Conservation (phyloP, 2,329 filamentous ascomycete genomes). For the Talaromyces albobiverticillius region DNA sequence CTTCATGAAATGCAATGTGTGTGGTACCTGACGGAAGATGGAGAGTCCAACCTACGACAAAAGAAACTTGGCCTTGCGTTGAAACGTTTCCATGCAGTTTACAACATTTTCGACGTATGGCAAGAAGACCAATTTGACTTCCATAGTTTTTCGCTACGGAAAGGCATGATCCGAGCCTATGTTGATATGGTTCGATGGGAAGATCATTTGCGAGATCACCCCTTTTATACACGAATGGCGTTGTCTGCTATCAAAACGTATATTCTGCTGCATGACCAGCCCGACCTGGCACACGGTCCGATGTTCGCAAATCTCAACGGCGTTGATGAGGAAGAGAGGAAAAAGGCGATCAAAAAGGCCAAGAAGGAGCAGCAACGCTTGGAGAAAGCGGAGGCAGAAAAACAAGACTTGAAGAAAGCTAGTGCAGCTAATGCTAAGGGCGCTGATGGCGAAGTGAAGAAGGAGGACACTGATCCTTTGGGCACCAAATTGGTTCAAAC, state of each 20-base stretch:
- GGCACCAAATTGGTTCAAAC: constrained; percentile 79
- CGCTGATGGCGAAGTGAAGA: constrained; percentile 62
- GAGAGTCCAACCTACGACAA: constrained; percentile 79
- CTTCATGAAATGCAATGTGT: constrained; percentile 97
- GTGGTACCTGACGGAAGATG: constrained; percentile 95
- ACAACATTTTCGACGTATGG: constrained; percentile 95
- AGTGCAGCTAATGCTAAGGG: constrained; percentile 54
- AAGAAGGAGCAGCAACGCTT: constrained; percentile 73
- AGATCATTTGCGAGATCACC: constrained; percentile 84
- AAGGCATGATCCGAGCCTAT: constrained; percentile 92
- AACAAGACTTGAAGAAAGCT: constrained; percentile 76
- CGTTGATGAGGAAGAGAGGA: constrained; percentile 62
- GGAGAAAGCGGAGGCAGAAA: constrained; percentile 76
- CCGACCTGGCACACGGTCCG: constrained; percentile 60
- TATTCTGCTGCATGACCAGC: constrained; percentile 72
- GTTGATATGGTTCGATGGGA: constrained; percentile 97
- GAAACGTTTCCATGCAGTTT: constrained; percentile 85
- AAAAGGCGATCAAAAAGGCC: constrained; percentile 87
- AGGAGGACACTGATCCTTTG: constrained; percentile 84
- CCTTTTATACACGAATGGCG: constrained; percentile 84
- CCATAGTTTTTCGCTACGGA: constrained; percentile 94
- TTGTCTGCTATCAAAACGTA: constrained; percentile 79
- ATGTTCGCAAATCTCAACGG: constrained; percentile 56
- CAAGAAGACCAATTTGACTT: constrained; percentile 99
- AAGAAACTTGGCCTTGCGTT: constrained; percentile 80